Conservation (phyloP, 2,329 filamentous ascomycete genomes). For the Cytospora mali region DNA sequence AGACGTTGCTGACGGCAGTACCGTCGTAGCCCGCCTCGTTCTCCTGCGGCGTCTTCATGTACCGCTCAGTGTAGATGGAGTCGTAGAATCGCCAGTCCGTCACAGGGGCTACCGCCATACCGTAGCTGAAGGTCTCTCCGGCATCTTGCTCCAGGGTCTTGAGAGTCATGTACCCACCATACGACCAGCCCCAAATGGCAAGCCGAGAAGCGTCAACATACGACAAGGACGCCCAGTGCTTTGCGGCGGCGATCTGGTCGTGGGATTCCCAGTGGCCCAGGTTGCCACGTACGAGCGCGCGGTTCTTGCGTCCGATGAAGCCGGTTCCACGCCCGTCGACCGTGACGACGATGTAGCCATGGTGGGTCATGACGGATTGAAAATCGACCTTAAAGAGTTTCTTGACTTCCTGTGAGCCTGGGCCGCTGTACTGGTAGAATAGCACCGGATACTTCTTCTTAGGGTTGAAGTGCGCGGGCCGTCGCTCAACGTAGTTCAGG, state of each 20-base stretch:
- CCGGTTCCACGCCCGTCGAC: conserved; percentile 94
- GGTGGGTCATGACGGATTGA: conserved; percentile 80
- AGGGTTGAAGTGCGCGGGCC: conserved; percentile 83
- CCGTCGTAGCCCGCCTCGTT: conserved; percentile 78
- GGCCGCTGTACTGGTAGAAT: conserved; percentile 93
- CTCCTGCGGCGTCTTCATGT: conserved; percentile 91
- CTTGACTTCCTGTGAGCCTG: conserved; percentile 85
- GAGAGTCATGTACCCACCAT: conserved; percentile 91
- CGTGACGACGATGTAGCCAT: conserved; percentile 93
- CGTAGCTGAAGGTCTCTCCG: conserved; percentile 89
- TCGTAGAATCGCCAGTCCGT: conserved; percentile 98
- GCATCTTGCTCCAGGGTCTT: conserved; percentile 93
- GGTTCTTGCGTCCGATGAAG: conserved; percentile 80
- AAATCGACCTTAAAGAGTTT: conserved; percentile 85
- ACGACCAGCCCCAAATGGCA: conserved; percentile 98
- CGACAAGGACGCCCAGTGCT: conserved; percentile 76
- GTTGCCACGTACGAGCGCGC: conserved; percentile 79
- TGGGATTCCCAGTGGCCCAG: conserved; percentile 82
- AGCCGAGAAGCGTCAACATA: conserved; percentile 84
- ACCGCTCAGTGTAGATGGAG: conserved; percentile 91
- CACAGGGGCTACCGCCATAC: conserved; percentile 98
- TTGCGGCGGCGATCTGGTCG: conserved; percentile 89
- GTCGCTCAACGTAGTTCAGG: conserved; percentile 75
- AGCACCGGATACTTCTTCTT: conserved; percentile 89
- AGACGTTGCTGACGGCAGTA: conserved; percentile 73